A percentile compares a stretch with the other conserved stretches of the same genome.
Evolutionary conservation across 805 yeast species (phyloP).

Genomic region (Candida corydali): DNA sequence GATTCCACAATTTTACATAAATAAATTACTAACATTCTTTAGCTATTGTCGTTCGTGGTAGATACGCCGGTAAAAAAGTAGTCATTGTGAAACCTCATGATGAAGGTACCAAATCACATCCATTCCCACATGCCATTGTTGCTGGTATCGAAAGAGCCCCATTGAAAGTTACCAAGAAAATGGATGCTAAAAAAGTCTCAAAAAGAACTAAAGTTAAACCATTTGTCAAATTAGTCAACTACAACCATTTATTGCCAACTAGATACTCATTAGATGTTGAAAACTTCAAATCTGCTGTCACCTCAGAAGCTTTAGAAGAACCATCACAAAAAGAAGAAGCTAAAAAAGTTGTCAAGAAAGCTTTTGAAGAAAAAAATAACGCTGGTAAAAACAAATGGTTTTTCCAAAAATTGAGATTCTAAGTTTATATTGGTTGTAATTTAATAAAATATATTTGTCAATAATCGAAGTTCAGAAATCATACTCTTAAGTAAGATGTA

Average conservation of each 20-base stretch:
- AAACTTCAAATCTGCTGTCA: constrained; percentile 83
- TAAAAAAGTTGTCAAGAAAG: constrained; percentile 97
- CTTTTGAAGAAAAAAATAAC: constrained; percentile 98
- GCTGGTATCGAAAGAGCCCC: constrained; percentile 99
- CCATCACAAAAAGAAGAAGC: constrained; percentile 99
- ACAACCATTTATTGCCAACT: constrained; percentile 99
- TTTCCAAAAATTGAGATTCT: constrained; percentile 95
- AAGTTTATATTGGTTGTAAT: constrained; percentile 25
- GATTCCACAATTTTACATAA: no score
- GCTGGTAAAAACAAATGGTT: constrained; percentile 99
- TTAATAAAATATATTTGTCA: constrained; percentile 4
- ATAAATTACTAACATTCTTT: constrained; percentile 14
- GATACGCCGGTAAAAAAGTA: constrained; percentile 99
- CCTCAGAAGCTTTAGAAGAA: constrained; percentile 93
- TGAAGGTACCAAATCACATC: constrained; percentile 98
- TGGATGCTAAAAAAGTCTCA: constrained; percentile 94
- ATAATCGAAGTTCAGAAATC: constrained; percentile 3
- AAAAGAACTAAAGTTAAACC: constrained; percentile 99
- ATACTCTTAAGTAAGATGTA: no score
- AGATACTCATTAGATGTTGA: constrained; percentile 98
- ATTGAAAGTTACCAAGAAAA: constrained; percentile 89
- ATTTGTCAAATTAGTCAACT: constrained; percentile 97
- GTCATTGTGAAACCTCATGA: constrained; percentile 98
- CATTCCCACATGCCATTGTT: constrained; percentile 98
- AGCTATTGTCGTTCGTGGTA: constrained; percentile 99